phyloP scores from a whole-genome alignment of 192 early-diverging fungal genomes.

The Chytriomyces sp. region DNA sequence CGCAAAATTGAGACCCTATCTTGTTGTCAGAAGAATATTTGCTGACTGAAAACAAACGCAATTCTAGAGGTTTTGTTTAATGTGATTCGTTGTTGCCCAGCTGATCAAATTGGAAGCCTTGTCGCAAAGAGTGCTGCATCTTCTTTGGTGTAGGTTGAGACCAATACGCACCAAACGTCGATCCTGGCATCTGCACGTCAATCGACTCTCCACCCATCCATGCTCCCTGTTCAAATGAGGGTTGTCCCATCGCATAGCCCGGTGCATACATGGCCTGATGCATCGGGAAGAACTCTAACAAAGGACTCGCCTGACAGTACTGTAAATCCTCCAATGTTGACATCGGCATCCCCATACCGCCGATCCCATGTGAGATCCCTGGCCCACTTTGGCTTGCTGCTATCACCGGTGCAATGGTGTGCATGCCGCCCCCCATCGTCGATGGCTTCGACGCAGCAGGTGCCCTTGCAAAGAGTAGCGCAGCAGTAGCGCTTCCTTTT shows the following conservation, averaged over 20 bases:
- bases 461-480: too few relatives aligned
- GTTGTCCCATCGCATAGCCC: neutral
- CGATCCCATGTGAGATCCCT: neutral
- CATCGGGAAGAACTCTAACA: neutral
- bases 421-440: neutral
- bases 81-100: too few relatives aligned
- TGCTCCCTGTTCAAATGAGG: neutral
- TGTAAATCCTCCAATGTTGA: constrained; percentile 14
- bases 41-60: too few relatives aligned
- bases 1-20: too few relatives aligned
- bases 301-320: constrained; percentile 1
- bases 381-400: neutral
- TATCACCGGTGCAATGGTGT: neutral
- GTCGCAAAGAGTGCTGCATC: neutral
- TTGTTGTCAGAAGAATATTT: too few relatives aligned
- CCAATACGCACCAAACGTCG: too few relatives aligned
- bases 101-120: too few relatives aligned
- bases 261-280: constrained; percentile 12
- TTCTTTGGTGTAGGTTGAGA: neutral
- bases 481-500: neutral
- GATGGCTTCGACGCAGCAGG: too few relatives aligned
- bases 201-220: neutral
- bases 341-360: constrained; percentile 20
- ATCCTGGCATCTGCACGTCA: neutral
- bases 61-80: too few relatives aligned